phyloP scores from a whole-genome alignment of 768 basidiomycete species.

The Pleurotus sapidus region DNA sequence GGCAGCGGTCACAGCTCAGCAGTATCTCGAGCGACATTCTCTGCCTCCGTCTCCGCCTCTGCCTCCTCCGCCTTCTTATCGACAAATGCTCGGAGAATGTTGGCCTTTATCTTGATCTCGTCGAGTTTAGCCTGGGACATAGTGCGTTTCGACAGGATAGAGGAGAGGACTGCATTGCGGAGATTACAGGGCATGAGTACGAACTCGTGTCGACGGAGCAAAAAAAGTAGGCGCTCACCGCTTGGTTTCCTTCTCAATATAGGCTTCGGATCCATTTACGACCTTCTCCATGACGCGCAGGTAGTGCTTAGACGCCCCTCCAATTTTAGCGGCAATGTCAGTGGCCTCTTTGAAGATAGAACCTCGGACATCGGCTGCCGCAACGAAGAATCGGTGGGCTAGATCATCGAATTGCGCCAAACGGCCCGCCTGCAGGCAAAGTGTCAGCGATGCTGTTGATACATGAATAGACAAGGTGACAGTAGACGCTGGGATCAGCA shows the following conservation, averaged over 20 bases:
- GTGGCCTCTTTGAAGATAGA: slow-evolving; percentile 67
- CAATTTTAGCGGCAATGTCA: slow-evolving; percentile 45
- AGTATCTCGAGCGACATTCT: slow-evolving; percentile 19
- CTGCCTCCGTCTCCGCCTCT: slow-evolving; percentile 33
- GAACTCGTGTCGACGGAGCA: slow-evolving; percentile 11
- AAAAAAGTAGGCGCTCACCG: slow-evolving; percentile 47
- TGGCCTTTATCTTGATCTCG: slow-evolving; percentile 90
- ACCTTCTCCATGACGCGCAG: slow-evolving; percentile 90
- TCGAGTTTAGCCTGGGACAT: slow-evolving; percentile 80
- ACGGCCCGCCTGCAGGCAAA: slow-evolving; percentile 69
- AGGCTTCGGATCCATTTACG: slow-evolving; percentile 62
- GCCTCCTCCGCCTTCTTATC: slow-evolving; percentile 35
- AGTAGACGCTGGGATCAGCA: background rate
- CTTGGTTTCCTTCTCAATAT: slow-evolving; percentile 81
- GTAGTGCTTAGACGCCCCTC: slow-evolving; percentile 70
- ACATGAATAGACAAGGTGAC: background rate
- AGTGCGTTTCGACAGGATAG: slow-evolving; percentile 77
- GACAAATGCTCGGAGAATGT: slow-evolving; percentile 71
- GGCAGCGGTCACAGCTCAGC: slow-evolving; percentile 49
- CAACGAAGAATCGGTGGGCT: slow-evolving; percentile 71
- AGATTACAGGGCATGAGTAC: slow-evolving; percentile 7
- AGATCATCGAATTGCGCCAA: slow-evolving; percentile 72
- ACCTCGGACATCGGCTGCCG: slow-evolving; percentile 52
- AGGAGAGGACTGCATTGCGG: slow-evolving; percentile 53
- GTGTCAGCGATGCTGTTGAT: slow-evolving; percentile 2